Evolutionary conservation across 2,329 filamentous ascomycete genomes (phyloP).

Genomic region (Albophoma yamanashiensis): DNA sequence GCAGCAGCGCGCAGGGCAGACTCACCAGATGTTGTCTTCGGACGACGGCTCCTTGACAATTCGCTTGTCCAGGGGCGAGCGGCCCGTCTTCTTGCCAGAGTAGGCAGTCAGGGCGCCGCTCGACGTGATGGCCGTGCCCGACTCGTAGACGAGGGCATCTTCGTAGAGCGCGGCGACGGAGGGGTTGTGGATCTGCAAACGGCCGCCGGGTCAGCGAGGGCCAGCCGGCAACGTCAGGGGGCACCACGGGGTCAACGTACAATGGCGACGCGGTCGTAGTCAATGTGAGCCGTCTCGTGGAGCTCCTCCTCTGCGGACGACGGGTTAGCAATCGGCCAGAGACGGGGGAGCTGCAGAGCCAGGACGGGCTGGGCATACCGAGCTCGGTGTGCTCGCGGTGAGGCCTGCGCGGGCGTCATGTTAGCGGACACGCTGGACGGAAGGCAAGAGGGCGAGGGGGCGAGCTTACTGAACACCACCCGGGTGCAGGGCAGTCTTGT

Average conservation of each 20-base stretch:
- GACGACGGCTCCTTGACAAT: constrained; percentile 87
- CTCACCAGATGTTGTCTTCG: constrained; percentile 79
- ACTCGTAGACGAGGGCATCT: constrained; percentile 94
- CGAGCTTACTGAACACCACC: constrained; percentile 76
- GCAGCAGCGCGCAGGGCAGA: not conserved
- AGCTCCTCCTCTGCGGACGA: constrained; percentile 68
- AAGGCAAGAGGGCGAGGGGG: not conserved
- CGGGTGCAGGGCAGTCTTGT: constrained; percentile 89
- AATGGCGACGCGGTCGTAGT: constrained; percentile 97
- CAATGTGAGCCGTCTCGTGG: constrained; percentile 95
- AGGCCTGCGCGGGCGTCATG: constrained; percentile 45
- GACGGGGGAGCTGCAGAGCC: not conserved
- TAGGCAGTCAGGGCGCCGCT: constrained; percentile 93
- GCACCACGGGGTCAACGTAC: constrained; percentile 40
- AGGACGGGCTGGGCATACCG: constrained; percentile 30
- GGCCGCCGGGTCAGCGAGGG: constrained; percentile 9
- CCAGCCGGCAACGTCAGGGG: no score
- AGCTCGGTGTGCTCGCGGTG: constrained; percentile 87
- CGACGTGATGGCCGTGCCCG: constrained; percentile 92
- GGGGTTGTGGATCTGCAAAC: constrained; percentile 65
- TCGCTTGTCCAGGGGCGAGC: constrained; percentile 94
- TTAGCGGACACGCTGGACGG: constrained; percentile 2
- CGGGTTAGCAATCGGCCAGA: constrained; percentile 10
- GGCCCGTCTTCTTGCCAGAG: constrained; percentile 95
- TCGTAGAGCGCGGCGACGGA: constrained; percentile 95